Base-by-base conservation (phyloP, 768 basidiomycete species). In the Naematelia aurantialba region DNA sequence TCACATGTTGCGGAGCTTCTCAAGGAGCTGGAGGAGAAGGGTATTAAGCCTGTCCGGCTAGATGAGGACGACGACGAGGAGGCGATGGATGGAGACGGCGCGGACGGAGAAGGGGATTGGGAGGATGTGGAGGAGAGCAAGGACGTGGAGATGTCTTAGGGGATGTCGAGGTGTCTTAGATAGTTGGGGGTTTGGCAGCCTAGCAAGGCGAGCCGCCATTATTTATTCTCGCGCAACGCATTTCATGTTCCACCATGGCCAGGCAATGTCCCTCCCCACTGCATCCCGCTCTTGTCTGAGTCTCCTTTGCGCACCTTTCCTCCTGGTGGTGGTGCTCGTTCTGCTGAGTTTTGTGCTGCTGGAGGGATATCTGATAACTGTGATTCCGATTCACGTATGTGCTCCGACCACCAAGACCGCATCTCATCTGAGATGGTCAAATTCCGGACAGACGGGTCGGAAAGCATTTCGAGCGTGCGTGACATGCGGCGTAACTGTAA, bases 1-100 rank as follows among this genome's bases (percentile, higher is more conserved):
- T 84, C 85, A 31, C 91, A 96, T 72, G 83, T 82, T 25, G 78
- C 82, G 51, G 91, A 92, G 63, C 81, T 96, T 47, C 81, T 90
- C 53, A 76, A 77, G 4, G 84, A 85, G 61, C 70, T 93, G 57
- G 85, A 89, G 49, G 80, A 79, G 4, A 76, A 84, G 45, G 89
- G 89, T 0, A 82, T 93, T 39, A 78, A 82, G 21, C 77, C 85
- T 0, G 86, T 86, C 8, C 81, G 84, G 0, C 75, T 81, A 8
- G 76, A 73, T 5, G 83, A 82, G n/a, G 85, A 82, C 11, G 84
- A 78, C 2, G 82, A 79, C 3, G 86, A 79, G 22, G 86, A 83
- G 80, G 87, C 85, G 60, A 87, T 85, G 45, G 82, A 79, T n/a
- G 84, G 85, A 21, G 82, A 74, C 14, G 83, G 82, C 60, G 83